Conservation (phyloP, 1,139 yeast species). For the Yamadazyma kanchanaburiensis region DNA sequence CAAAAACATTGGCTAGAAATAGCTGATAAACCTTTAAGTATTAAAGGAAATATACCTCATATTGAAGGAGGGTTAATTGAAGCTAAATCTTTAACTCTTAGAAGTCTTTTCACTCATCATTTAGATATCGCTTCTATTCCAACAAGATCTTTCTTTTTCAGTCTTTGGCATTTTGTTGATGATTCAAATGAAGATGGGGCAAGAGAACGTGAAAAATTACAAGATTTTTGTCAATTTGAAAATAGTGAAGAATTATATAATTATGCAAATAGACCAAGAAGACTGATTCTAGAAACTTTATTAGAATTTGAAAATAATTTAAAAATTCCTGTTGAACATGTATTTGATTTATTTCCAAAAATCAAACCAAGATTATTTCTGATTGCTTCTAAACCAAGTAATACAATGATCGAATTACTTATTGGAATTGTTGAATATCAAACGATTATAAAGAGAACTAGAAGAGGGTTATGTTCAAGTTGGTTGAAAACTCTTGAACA, state of each 20-base stretch:
- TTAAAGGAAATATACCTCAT: constrained; percentile 26
- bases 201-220: constrained; percentile 70
- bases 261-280: constrained; percentile 86
- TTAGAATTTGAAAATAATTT: constrained; percentile 73
- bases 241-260: constrained; percentile 80
- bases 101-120: constrained; percentile 74
- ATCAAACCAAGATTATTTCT: constrained; percentile 73
- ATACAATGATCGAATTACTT: constrained; percentile 53
- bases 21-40: constrained; percentile 55
- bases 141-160: constrained; percentile 71
- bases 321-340: constrained; percentile 66
- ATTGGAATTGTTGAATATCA: constrained; percentile 85
- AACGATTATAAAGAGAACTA: constrained; percentile 70
- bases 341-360: constrained; percentile 74
- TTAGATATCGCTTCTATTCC: constrained; percentile 83
- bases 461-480: constrained; percentile 81
- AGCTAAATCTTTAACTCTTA: constrained; percentile 50
- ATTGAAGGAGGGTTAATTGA: constrained; percentile 60
- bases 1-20: constrained; percentile 69
- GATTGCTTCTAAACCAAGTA: constrained; percentile 27
- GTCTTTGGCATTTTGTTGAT: constrained; percentile 69
- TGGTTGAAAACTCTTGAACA: constrained; percentile 56
- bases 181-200: constrained; percentile 40
- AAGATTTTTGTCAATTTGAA: constrained; percentile 70
- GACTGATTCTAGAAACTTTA: constrained; percentile 81